Conservation (phyloP, 2,329 filamentous ascomycete species). For the Xylaria arbuscula region DNA sequence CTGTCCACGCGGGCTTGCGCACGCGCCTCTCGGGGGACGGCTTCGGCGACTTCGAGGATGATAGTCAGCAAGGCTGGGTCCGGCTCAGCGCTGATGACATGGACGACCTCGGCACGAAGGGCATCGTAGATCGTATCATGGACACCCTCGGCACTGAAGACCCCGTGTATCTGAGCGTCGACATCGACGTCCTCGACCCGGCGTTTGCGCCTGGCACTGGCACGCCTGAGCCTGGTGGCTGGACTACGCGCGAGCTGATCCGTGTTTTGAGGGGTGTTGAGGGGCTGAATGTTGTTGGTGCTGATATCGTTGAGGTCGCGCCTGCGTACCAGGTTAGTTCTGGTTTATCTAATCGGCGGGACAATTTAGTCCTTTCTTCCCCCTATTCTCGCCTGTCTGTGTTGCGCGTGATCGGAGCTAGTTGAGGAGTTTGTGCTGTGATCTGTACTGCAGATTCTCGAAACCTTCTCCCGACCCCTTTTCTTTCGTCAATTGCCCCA, state of each 20-base stretch:
- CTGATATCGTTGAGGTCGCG: conserved; percentile 89
- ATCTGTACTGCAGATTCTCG: too few species aligned
- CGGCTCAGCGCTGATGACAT: conserved; percentile 88
- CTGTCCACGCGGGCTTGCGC: conserved; percentile 84
- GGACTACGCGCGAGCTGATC: conserved; percentile 90
- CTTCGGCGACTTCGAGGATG: conserved; percentile 76
- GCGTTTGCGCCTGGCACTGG: conserved; percentile 78
- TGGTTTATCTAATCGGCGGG: too few species aligned
- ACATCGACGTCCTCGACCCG: conserved; percentile 81
- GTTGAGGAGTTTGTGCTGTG: too few species aligned
- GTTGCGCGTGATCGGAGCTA: too few species aligned
- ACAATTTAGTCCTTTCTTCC: too few species aligned
- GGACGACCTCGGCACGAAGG: conserved; percentile 79
- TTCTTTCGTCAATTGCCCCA: not conserved
- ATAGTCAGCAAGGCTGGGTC: conserved; percentile 80
- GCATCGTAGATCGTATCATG: conserved; percentile 78
- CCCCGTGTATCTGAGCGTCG: conserved; percentile 83
- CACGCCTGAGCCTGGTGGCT: conserved; percentile 89
- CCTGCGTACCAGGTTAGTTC: conserved; percentile 78
- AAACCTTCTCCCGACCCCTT: too few species aligned
- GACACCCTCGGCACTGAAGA: conserved; percentile 76
- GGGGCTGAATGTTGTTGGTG: conserved; percentile 84
- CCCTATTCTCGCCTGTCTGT: too few species aligned
- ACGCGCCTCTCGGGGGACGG: conserved; percentile 77
- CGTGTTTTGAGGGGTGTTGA: conserved; percentile 85